phyloP scores from a whole-genome alignment of 176 grass and related monocot genomes.

The Puccinellia tenuiflora region DNA sequence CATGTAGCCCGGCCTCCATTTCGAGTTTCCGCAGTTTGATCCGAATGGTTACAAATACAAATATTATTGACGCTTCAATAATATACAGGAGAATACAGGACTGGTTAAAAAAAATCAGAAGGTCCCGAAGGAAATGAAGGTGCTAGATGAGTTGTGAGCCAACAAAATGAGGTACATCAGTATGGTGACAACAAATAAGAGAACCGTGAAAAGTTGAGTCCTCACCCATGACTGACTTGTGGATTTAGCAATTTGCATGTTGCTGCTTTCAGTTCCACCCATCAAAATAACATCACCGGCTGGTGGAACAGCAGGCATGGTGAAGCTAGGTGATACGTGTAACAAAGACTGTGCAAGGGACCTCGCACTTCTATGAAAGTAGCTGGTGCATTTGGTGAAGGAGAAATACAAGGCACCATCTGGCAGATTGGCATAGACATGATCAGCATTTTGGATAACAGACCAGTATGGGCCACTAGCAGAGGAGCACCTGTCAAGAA shows the following conservation, averaged over 20 bases:
- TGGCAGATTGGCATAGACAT: conserved; percentile 30
- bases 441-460: conserved; percentile 27
- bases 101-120: neutral
- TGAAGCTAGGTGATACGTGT: conserved; percentile 20
- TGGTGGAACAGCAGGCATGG: conserved; percentile 12
- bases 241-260: neutral
- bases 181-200: conserved; percentile 29
- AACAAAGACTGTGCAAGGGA: conserved; percentile 24
- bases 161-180: conserved; percentile 4
- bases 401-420: conserved; percentile 40
- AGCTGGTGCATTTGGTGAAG: conserved; percentile 23
- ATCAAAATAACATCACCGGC: neutral
- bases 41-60: neutral
- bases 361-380: conserved; percentile 21
- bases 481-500: conserved; percentile 41
- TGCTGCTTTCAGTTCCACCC: neutral
- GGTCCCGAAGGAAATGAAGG: neutral
- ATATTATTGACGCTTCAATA: neutral
- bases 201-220: conserved; percentile 28
- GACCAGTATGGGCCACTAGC: conserved; percentile 27
- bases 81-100: neutral
- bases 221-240: conserved; percentile 17
- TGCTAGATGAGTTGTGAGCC: neutral
- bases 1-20: too few species aligned
- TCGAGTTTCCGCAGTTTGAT: too few species aligned